Percentiles rank a stretch among this genome's conserved stretches.
Conservation (phyloP, 2,329 filamentous ascomycete species). For the Colletotrichum tropicale region DNA sequence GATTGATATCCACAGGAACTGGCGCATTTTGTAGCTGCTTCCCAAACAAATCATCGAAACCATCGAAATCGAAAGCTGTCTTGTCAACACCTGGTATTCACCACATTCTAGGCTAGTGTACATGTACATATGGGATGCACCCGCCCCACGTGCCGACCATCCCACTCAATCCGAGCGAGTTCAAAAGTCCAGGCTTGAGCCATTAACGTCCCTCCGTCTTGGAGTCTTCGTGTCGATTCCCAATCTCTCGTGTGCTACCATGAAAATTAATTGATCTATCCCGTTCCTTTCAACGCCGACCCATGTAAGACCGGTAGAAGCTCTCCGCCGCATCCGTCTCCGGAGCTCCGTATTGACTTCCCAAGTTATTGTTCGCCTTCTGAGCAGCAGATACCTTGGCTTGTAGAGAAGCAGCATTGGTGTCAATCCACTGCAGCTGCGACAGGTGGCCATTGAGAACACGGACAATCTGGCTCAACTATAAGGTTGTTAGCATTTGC, state of each 20-base stretch:
- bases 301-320: conserved; percentile 90
- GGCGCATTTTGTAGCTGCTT: background rate
- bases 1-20: conserved; percentile 2
- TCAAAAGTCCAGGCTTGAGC: background rate
- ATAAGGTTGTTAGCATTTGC: conserved; percentile 27
- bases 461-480: conserved; percentile 94
- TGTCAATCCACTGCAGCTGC: conserved; percentile 92
- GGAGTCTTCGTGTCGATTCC: conserved; percentile 5
- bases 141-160: conserved; percentile 2
- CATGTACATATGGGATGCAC: conserved; percentile 34
- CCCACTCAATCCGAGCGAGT: conserved; percentile 14
- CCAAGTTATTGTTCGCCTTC: conserved; percentile 72
- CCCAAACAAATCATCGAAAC: background rate
- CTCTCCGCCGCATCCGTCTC: conserved; percentile 81
- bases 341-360: conserved; percentile 59
- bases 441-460: conserved; percentile 92
- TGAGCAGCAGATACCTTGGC: conserved; percentile 83
- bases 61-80: conserved; percentile 16
- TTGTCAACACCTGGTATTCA: background rate
- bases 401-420: conserved; percentile 80
- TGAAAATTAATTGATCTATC: conserved; percentile 20
- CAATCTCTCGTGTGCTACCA: conserved; percentile 25
- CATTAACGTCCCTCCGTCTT: background rate
- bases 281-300: conserved; percentile 58
- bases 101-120: conserved; percentile 40